phyloP scores from a whole-genome alignment of 2,329 filamentous ascomycete genomes.

The Microsporum audouinii region DNA sequence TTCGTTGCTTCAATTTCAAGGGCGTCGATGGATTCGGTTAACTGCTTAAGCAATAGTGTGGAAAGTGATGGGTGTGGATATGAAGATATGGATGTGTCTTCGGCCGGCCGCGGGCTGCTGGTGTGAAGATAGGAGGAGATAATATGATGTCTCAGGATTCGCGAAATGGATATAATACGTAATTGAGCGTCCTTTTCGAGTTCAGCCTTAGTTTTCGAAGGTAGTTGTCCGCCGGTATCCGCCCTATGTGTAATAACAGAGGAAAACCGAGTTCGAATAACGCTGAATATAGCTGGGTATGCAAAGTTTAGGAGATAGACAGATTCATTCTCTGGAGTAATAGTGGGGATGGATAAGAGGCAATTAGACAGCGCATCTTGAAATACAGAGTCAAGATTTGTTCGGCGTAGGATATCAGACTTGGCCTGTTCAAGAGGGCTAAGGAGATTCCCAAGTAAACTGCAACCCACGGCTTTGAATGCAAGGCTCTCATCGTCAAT shows the following conservation, averaged over 20 bases:
- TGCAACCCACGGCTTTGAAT: constrained; percentile 32
- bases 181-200: constrained; percentile 15
- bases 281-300: constrained; percentile 53
- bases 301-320: constrained; percentile 51
- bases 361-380: constrained; percentile 45
- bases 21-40: constrained; percentile 20
- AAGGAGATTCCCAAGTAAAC: constrained; percentile 27
- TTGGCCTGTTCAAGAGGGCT: constrained; percentile 24
- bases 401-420: constrained; percentile 32
- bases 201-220: constrained; percentile 3
- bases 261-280: constrained; percentile 39
- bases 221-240: no score
- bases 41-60: constrained; percentile 32
- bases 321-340: constrained; percentile 65
- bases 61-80: constrained; percentile 38
- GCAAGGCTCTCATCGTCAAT: constrained; percentile 32
- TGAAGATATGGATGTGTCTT: constrained; percentile 36
- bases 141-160: constrained; percentile 25
- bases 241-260: not conserved
- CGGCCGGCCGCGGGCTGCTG: constrained; percentile 34
- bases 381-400: constrained; percentile 36
- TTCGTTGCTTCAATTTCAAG: constrained; percentile 30
- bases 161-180: constrained; percentile 17
- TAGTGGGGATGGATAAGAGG: constrained; percentile 61
- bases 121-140: constrained; percentile 35